A percentile compares a stretch with the other conserved stretches of the same genome.
These are phyloP conservation scores for Sarocladium kiliense DNA, from an alignment of 2,329 filamentous ascomycete species.

Conservation along the genomic window DNA sequence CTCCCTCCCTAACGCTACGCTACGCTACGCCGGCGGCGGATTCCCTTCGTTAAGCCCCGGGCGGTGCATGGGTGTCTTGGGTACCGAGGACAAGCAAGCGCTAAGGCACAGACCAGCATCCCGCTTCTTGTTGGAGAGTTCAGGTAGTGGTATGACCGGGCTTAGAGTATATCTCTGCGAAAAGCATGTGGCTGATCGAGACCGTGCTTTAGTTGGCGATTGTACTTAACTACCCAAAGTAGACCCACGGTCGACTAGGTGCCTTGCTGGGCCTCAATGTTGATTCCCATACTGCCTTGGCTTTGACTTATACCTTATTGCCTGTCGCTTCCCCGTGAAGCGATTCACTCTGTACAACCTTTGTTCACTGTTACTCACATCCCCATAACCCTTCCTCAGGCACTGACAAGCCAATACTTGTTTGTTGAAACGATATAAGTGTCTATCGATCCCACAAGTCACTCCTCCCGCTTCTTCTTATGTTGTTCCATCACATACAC, in stretches of 20 bases:
- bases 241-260: not conserved
- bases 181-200: not conserved
- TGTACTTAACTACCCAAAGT: not conserved
- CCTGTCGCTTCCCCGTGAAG: not conserved
- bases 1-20: not conserved
- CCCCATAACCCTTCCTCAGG: not conserved
- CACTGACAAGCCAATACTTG: not conserved
- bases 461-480: not conserved
- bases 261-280: slow-evolving; percentile 2
- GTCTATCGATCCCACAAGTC: not conserved
- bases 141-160: not conserved
- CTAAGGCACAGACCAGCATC: not conserved
- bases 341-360: not conserved
- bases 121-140: too few relatives aligned
- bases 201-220: not conserved
- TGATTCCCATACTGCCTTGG: not conserved
- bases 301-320: not conserved
- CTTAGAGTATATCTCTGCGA: not conserved
- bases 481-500: not conserved
- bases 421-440: not conserved
- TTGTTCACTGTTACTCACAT: not conserved
- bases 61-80: not conserved
- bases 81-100: not conserved
- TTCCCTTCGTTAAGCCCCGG: too few relatives aligned
- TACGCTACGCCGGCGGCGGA: too few relatives aligned